A percentile compares a stretch with the other conserved stretches of the same genome.
phyloP scores from a whole-genome alignment of 176 grass and related monocot genomes.

The Cymbopogon citratus region DNA sequence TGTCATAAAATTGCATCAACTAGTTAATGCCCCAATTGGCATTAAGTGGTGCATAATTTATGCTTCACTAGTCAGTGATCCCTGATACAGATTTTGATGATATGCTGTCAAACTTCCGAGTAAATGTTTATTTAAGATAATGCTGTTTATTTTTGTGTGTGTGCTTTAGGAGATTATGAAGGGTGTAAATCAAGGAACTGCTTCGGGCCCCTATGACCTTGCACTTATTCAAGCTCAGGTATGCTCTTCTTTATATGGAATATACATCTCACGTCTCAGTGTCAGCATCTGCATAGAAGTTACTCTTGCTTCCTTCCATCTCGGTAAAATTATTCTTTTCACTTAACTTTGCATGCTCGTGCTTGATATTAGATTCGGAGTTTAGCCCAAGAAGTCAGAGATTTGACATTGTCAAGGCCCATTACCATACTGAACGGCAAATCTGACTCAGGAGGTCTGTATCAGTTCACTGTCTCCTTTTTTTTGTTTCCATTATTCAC shows the following conservation, averaged over 20 bases:
- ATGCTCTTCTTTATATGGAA: constrained; percentile 3
- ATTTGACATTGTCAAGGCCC: constrained; percentile 66
- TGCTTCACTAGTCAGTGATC: not conserved
- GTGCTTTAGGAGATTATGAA: constrained; percentile 80
- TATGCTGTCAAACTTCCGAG: not conserved
- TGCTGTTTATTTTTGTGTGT: not conserved
- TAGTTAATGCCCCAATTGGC: not conserved
- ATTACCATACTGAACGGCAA: constrained; percentile 76
- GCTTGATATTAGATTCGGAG: constrained; percentile 63
- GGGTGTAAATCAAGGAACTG: constrained; percentile 63
- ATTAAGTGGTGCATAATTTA: constrained; percentile 15
- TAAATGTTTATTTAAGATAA: constrained; percentile 17
- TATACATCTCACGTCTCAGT: not conserved
- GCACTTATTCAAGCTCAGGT: constrained; percentile 93
- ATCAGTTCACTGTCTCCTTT: not conserved
- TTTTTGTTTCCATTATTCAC: not conserved
- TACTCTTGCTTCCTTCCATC: not conserved
- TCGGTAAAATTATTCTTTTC: constrained; percentile 9
- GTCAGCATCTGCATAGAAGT: not conserved
- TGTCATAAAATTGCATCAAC: not conserved
- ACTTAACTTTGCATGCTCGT: not conserved
- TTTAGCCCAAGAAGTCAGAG: constrained; percentile 90
- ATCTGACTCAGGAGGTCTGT: constrained; percentile 61
- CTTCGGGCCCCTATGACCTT: constrained; percentile 55
- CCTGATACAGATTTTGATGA: not conserved